Evolutionary conservation across 75 land plant species (phyloP).

Genomic region (Sequoia sempervirens): DNA sequence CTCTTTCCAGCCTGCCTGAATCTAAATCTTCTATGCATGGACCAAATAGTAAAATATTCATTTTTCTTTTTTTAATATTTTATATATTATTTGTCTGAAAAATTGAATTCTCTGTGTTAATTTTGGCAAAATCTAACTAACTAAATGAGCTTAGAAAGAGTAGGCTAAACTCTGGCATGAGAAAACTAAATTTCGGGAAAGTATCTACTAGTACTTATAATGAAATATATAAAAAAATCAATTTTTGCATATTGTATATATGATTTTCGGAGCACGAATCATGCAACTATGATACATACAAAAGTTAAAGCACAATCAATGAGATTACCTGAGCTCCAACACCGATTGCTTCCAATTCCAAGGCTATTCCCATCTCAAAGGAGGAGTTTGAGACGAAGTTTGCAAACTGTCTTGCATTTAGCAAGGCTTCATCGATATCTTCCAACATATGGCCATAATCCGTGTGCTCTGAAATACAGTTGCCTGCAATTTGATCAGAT

Average conservation of each 20-base stretch:
- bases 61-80: neutral
- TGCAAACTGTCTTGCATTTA: neutral
- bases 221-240: too few relatives aligned
- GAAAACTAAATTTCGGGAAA: neutral
- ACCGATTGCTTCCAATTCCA: too few relatives aligned
- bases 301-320: neutral
- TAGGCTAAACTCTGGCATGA: neutral
- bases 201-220: too few relatives aligned
- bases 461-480: slow-evolving; percentile 2
- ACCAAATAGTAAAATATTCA: too few relatives aligned
- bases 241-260: neutral
- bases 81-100: neutral
- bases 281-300: too few relatives aligned
- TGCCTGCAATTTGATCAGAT: neutral
- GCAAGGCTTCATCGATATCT: neutral
- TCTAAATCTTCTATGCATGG: too few relatives aligned
- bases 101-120: neutral
- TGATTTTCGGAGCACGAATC: neutral
- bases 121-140: neutral
- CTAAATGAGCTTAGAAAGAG: neutral
- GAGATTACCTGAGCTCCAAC: neutral
- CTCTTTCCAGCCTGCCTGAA: too few relatives aligned
- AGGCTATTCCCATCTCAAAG: neutral
- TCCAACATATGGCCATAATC: neutral
- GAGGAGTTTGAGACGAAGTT: neutral